A percentile compares a stretch with the other conserved stretches of the same genome.
These are phyloP conservation scores for Vigna nakashimae DNA, from an alignment of 306 rosid species.

Conservation along the genomic window DNA sequence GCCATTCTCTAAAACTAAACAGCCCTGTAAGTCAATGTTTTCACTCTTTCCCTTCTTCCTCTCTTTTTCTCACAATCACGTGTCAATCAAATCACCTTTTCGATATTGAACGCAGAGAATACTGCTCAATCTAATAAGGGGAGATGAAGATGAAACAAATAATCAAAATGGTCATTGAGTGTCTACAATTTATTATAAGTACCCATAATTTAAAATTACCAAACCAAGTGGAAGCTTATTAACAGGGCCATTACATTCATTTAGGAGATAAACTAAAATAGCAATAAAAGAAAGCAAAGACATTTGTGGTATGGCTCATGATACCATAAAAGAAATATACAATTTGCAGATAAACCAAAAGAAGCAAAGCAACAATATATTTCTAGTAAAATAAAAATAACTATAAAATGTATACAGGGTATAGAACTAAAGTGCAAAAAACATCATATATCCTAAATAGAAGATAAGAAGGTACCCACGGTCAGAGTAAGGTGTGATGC, in stretches of 20 bases:
- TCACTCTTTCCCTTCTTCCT: not conserved
- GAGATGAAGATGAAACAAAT: not conserved
- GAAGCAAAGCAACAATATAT: not conserved
- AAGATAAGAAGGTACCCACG: constrained; percentile 42
- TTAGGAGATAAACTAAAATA: not conserved
- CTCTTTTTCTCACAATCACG: not conserved
- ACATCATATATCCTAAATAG: not conserved
- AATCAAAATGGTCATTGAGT: not conserved
- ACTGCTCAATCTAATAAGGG: no score
- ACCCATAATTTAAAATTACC: not conserved
- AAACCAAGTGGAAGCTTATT: not conserved
- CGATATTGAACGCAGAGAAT: not conserved
- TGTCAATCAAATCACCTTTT: not conserved
- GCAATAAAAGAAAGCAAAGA: not conserved
- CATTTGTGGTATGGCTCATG: not conserved
- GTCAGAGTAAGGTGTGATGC: constrained; percentile 52
- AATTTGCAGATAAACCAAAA: constrained; percentile 8
- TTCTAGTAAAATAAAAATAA: constrained; percentile 11
- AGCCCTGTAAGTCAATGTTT: not conserved
- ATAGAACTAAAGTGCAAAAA: constrained; percentile 23
- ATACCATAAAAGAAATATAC: not conserved
- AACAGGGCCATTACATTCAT: not conserved
- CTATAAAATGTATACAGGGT: not conserved
- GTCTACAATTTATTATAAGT: not conserved
- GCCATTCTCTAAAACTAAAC: not conserved